These are phyloP conservation scores for Ceratobasidium sp. DNA, from an alignment of 1,284 basidiomycete species.

Conservation along the genomic window DNA sequence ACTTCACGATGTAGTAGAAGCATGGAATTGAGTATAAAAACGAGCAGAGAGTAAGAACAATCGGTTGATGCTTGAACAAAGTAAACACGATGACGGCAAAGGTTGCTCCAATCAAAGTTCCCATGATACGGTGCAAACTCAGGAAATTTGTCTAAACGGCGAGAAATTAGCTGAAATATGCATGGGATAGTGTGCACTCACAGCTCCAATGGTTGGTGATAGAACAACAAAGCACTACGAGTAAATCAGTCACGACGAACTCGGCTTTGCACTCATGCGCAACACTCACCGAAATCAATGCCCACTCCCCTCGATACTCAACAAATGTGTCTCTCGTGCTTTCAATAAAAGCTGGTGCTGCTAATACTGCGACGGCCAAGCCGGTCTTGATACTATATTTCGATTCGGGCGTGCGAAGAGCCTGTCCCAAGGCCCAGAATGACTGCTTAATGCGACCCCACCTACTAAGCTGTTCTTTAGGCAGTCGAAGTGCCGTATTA, in stretches of 20 bases:
- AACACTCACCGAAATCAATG: constrained; percentile 82
- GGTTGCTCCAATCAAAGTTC: constrained; percentile 86
- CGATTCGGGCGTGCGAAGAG: constrained; percentile 79
- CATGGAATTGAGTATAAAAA: constrained; percentile 93
- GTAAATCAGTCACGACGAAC: not conserved
- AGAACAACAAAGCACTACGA: constrained; percentile 87
- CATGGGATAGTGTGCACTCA: constrained; percentile 58
- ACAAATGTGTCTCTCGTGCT: constrained; percentile 81
- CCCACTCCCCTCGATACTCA: constrained; percentile 92
- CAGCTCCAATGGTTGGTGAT: constrained; percentile 87
- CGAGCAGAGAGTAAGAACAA: constrained; percentile 84
- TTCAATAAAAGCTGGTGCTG: constrained; percentile 88
- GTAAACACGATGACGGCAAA: constrained; percentile 80
- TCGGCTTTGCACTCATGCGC: not conserved
- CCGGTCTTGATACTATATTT: constrained; percentile 91
- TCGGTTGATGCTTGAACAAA: constrained; percentile 80
- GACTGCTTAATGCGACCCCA: constrained; percentile 73
- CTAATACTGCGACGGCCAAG: constrained; percentile 72
- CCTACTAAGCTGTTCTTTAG: constrained; percentile 68
- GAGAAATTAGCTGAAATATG: constrained; percentile 44
- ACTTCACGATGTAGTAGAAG: constrained; percentile 89
- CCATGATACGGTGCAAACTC: constrained; percentile 80
- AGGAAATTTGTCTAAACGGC: constrained; percentile 80
- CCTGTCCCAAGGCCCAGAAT: constrained; percentile 81
- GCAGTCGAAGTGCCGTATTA: constrained; percentile 85